Conservation (phyloP, 441 rosid species). For the California macrophylla region DNA sequence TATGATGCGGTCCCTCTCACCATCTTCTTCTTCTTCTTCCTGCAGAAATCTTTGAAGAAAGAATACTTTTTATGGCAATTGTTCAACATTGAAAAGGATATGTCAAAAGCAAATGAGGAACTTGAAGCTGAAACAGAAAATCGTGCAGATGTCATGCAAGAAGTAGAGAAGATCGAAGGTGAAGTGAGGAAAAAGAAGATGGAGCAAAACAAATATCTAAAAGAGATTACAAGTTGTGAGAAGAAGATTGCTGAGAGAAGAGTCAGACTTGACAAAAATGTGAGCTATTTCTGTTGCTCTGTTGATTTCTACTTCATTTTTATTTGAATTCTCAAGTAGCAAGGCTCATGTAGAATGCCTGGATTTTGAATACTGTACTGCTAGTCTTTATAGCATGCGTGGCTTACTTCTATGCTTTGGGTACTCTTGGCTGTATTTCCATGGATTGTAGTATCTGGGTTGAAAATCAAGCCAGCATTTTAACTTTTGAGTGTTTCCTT, state of each 20-base stretch:
- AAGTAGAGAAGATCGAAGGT: slow-evolving; percentile 52
- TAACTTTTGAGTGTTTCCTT: slow-evolving; percentile 5
- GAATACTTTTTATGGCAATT: slow-evolving; percentile 84
- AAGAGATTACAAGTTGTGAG: slow-evolving; percentile 68
- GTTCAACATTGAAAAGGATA: slow-evolving; percentile 66
- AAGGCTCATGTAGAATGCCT: background rate
- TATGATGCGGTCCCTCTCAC: background rate
- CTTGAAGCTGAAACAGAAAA: slow-evolving; percentile 56
- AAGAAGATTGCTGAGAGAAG: slow-evolving; percentile 78
- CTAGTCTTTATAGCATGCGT: background rate
- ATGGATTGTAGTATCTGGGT: background rate
- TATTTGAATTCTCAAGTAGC: background rate
- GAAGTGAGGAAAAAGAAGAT: slow-evolving; percentile 61
- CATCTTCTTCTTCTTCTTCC: slow-evolving; percentile 13
- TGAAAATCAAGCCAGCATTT: background rate
- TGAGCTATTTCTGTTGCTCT: slow-evolving; percentile 35
- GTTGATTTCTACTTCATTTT: background rate
- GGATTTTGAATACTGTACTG: background rate
- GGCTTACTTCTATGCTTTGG: background rate
- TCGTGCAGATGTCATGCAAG: slow-evolving; percentile 51
- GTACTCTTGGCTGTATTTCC: background rate
- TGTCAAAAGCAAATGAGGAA: slow-evolving; percentile 48
- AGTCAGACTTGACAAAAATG: slow-evolving; percentile 55
- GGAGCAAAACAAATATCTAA: slow-evolving; percentile 68
- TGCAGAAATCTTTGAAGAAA: slow-evolving; percentile 82